A percentile compares a stretch with the other conserved stretches of the same genome.
These are phyloP conservation scores for Orbilia ellipsospora DNA, from an alignment of 2,329 filamentous ascomycete species.

Conservation along the genomic window DNA sequence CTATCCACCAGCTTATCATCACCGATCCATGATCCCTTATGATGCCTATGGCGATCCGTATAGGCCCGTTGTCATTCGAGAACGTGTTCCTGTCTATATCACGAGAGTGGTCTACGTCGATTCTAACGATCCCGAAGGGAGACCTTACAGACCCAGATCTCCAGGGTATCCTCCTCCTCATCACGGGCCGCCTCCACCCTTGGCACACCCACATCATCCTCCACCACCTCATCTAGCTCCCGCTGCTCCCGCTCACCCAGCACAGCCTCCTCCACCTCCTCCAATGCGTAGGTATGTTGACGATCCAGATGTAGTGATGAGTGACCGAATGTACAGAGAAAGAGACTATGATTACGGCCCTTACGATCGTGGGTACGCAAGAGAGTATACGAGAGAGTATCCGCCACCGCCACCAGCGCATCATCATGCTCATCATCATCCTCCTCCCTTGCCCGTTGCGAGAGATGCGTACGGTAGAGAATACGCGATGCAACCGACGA, in stretches of 20 bases:
- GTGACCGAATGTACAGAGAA: constrained; percentile 44
- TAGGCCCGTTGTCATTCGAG: constrained; percentile 36
- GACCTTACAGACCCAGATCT: constrained; percentile 35
- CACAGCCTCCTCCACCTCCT: constrained; percentile 28
- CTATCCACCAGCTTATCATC: constrained; percentile 28
- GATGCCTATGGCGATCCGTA: constrained; percentile 46
- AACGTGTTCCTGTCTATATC: constrained; percentile 38
- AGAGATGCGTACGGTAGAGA: constrained; percentile 43
- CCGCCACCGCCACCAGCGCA: constrained; percentile 16
- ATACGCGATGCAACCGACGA: constrained; percentile 29
- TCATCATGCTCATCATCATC: constrained; percentile 28
- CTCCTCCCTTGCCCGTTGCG: constrained; percentile 10
- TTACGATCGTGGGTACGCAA: constrained; percentile 42
- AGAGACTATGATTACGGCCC: constrained; percentile 47
- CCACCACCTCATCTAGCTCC: constrained; percentile 14
- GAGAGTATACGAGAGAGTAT: constrained; percentile 39
- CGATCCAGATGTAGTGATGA: constrained; percentile 41
- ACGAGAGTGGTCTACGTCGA: constrained; percentile 45
- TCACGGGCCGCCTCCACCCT: constrained; percentile 28
- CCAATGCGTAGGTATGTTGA: constrained; percentile 45
- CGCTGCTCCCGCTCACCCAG: constrained; percentile 1
- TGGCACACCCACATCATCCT: constrained; percentile 25
- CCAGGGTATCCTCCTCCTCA: constrained; percentile 27
- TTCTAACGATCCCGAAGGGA: constrained; percentile 40
- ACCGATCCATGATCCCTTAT: constrained; percentile 29